phyloP scores from a whole-genome alignment of 108 stramenopile species.

The Pseudonitzschia multistriata region DNA sequence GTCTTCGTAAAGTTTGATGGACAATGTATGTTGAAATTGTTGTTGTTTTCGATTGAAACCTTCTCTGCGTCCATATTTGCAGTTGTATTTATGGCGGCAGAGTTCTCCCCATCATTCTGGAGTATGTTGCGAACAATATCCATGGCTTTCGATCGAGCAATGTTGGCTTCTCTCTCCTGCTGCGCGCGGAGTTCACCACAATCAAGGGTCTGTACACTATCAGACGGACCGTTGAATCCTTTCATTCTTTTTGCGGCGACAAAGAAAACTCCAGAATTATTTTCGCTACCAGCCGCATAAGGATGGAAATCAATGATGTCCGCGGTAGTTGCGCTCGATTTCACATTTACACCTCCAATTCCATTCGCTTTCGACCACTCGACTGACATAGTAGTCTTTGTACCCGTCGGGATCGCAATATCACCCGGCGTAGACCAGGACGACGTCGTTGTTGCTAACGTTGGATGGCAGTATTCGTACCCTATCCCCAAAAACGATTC shows the following conservation, averaged over 20 bases:
- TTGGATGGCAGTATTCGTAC: neutral
- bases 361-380: neutral
- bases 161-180: neutral
- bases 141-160: constrained; percentile 1
- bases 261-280: neutral
- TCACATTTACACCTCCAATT: too few relatives aligned
- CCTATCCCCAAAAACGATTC: neutral
- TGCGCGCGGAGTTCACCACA: neutral
- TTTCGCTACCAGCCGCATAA: constrained; percentile 58
- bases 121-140: constrained; percentile 15
- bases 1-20: neutral
- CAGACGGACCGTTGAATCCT: neutral
- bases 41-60: neutral
- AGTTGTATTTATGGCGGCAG: neutral
- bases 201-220: neutral
- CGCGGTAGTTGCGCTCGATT: too few relatives aligned
- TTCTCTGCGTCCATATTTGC: neutral
- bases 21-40: neutral
- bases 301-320: too few relatives aligned
- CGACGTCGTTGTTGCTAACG: constrained; percentile 31
- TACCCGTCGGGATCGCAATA: constrained; percentile 30
- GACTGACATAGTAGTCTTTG: neutral
- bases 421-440: constrained; percentile 56
- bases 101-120: neutral
- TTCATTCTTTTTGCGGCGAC: neutral